A percentile compares a stretch with the other conserved stretches of the same genome.
These are phyloP conservation scores for Metarhizium sp. DNA, from an alignment of 2,329 filamentous ascomycete genomes.

Conservation along the genomic window DNA sequence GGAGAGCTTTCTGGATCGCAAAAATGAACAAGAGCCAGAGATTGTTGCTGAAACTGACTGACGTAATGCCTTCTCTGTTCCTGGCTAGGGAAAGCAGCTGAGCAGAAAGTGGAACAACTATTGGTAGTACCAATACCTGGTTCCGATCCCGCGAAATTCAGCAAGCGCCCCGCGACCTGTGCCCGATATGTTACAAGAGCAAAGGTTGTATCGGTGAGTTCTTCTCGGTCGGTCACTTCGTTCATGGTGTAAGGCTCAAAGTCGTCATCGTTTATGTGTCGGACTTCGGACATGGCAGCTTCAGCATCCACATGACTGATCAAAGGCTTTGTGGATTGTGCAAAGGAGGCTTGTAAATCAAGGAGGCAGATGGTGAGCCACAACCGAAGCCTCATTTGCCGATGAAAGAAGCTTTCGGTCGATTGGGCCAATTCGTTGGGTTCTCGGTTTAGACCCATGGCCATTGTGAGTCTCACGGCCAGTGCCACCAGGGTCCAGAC, in stretches of 20 bases:
- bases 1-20: constrained; percentile 8
- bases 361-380: constrained; percentile 9
- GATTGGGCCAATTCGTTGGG: too few relatives aligned
- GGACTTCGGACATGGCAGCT: neutral
- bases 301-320: constrained; percentile 4
- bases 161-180: constrained; percentile 3
- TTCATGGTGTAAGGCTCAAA: constrained; percentile 2
- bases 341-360: constrained; percentile 7
- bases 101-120: neutral
- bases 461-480: constrained; percentile 6
- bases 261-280: constrained; percentile 8
- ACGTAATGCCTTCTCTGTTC: neutral
- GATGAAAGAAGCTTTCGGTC: constrained; percentile 6
- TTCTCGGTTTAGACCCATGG: constrained; percentile 3
- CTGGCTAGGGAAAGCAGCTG: neutral
- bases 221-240: constrained; percentile 5
- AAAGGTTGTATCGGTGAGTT: constrained; percentile 9
- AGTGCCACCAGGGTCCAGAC: constrained; percentile 8
- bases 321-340: constrained; percentile 4
- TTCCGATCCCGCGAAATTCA: neutral
- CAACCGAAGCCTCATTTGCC: constrained; percentile 7
- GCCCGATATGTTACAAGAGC: constrained; percentile 5
- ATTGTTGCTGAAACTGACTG: constrained; percentile 5
- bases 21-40: constrained; percentile 5
- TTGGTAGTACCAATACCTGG: neutral